Conservation (phyloP, 2,329 filamentous ascomycete genomes). For the Penicillium hordei region DNA sequence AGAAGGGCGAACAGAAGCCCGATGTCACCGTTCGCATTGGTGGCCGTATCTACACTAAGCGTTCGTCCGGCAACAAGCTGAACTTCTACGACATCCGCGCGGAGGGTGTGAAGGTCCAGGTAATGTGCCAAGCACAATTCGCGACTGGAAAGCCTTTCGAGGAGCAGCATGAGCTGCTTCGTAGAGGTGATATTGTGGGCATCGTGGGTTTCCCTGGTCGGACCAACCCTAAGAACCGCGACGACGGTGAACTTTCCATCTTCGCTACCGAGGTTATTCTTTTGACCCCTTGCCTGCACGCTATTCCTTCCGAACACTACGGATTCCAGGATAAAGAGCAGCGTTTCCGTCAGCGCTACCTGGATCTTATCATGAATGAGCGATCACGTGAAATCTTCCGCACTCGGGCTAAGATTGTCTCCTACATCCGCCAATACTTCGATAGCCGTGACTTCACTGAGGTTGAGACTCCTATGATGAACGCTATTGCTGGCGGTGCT, state of each 20-base stretch:
- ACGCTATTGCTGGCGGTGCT: conserved; percentile 89
- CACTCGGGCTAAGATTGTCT: conserved; percentile 82
- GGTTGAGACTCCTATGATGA: conserved; percentile 97
- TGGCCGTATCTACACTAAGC: conserved; percentile 86
- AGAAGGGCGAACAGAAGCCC: conserved; percentile 81
- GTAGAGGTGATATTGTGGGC: conserved; percentile 90
- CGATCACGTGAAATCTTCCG: conserved; percentile 78
- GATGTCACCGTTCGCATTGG: conserved; percentile 75
- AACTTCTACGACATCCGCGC: conserved; percentile 86
- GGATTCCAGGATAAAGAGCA: conserved; percentile 95
- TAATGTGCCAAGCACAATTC: conserved; percentile 87
- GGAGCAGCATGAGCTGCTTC: conserved; percentile 83
- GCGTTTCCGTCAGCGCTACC: conserved; percentile 86
- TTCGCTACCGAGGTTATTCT: conserved; percentile 85
- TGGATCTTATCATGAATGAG: conserved; percentile 97
- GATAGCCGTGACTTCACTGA: conserved; percentile 86
- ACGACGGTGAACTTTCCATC: conserved; percentile 89
- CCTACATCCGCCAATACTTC: conserved; percentile 85
- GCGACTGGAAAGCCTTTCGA: conserved; percentile 71
- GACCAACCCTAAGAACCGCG: conserved; percentile 83
- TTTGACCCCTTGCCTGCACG: conserved; percentile 86
- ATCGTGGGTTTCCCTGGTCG: conserved; percentile 79
- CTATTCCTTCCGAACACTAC: conserved; percentile 80
- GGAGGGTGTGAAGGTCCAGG: conserved; percentile 76
- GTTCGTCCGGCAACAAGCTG: conserved; percentile 77